These are phyloP conservation scores for Pestalotiopsis sp. DNA, from an alignment of 2,329 filamentous ascomycete genomes.

Conservation along the genomic window DNA sequence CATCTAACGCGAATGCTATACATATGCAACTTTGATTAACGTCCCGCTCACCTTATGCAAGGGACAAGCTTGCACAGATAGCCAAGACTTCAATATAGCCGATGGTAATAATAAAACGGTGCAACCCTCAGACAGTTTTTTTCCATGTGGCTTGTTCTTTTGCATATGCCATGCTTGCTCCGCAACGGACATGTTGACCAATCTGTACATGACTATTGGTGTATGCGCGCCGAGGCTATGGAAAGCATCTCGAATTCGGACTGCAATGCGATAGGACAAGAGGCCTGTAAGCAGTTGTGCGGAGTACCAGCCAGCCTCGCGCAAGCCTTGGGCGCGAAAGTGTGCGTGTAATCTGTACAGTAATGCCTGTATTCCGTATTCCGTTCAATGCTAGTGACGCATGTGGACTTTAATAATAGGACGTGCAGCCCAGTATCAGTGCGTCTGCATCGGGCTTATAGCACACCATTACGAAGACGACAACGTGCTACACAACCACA, in stretches of 20 bases:
- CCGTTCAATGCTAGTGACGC: not conserved
- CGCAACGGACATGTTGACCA: not conserved
- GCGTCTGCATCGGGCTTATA: not conserved
- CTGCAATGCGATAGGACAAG: not conserved
- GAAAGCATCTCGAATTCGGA: not conserved
- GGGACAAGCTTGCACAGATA: not conserved
- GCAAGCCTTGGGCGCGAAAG: not conserved
- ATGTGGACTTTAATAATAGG: not conserved
- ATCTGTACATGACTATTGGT: constrained; percentile 1
- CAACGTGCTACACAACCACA: not conserved
- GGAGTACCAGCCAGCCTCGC: not conserved
- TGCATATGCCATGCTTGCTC: not conserved
- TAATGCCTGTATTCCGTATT: not conserved
- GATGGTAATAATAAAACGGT: not conserved
- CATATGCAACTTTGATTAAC: constrained; percentile 3
- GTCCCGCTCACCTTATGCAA: constrained; percentile 3
- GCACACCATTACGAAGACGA: not conserved
- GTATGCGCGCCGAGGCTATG: constrained; percentile 1
- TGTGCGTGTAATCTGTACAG: not conserved
- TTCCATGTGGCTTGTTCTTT: not conserved
- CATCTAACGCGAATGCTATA: not conserved
- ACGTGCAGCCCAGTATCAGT: not conserved
- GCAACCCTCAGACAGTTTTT: not conserved
- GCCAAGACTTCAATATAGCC: not conserved
- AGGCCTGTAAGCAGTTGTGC: not conserved